Evolutionary conservation across 192 early-diverging fungal species (phyloP).

Genomic region (Linnemannia schmuckeri): DNA sequence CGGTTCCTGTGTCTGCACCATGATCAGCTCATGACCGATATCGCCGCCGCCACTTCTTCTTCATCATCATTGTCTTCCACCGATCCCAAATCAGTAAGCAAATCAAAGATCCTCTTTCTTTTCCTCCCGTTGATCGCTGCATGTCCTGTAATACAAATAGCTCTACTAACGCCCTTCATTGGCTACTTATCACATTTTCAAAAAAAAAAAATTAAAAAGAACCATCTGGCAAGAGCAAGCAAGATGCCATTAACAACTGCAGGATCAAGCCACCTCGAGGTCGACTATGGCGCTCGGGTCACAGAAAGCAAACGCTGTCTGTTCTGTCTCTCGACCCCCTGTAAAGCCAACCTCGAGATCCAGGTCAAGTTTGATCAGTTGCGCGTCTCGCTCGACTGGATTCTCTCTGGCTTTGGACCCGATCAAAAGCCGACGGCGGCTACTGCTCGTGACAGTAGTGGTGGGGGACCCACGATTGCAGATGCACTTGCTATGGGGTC

Average conservation of each 20-base stretch:
- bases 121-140: background rate
- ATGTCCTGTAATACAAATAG: background rate
- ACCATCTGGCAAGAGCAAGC: background rate
- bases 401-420: slow-evolving; percentile 35
- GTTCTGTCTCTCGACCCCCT: slow-evolving; percentile 40
- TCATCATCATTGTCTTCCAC: background rate
- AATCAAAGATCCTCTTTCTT: background rate
- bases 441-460: background rate
- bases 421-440: background rate
- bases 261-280: slow-evolving; percentile 33
- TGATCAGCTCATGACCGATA: slow-evolving; percentile 41
- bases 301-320: slow-evolving; percentile 41
- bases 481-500: background rate
- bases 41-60: slow-evolving; percentile 18
- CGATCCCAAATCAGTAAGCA: background rate
- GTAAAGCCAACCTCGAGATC: slow-evolving; percentile 45
- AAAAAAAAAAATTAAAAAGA: background rate
- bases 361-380: slow-evolving; percentile 32
- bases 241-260: slow-evolving; percentile 13
- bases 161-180: background rate
- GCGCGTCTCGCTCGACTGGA: slow-evolving; percentile 51
- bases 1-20: slow-evolving; percentile 47
- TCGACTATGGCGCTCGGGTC: slow-evolving; percentile 27
- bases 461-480: background rate
- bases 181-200: background rate